phyloP scores from a whole-genome alignment of 2,329 filamentous ascomycete genomes.

The Fusarium incarnatum region DNA sequence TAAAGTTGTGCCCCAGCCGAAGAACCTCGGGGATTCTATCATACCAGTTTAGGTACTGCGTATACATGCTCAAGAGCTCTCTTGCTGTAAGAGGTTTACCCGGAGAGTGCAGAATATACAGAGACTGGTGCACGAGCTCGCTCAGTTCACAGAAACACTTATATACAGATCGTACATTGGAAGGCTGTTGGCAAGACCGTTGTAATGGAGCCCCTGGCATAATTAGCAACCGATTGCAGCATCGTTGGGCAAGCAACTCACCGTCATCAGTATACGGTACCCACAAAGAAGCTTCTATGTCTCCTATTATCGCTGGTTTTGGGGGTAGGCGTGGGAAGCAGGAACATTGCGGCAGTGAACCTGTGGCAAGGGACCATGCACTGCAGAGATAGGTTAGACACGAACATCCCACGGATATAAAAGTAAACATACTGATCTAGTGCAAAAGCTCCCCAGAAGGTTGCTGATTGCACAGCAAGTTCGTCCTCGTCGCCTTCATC shows the following conservation, averaged over 20 bases:
- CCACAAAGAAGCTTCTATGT: conserved; percentile 70
- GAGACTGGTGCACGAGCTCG: conserved; percentile 77
- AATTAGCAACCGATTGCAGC: not conserved
- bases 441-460: conserved; percentile 72
- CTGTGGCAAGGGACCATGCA: conserved; percentile 74
- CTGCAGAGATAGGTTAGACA: conserved; percentile 52
- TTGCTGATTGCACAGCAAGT: conserved; percentile 68
- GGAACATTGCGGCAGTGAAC: conserved; percentile 70
- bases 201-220: conserved; percentile 63
- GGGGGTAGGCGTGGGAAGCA: conserved; percentile 66
- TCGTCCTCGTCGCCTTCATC: conserved; percentile 65
- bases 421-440: conserved; percentile 68
- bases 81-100: conserved; percentile 72
- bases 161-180: conserved; percentile 75
- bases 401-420: not conserved
- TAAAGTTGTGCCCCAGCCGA: conserved; percentile 74
- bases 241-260: conserved; percentile 50
- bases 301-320: conserved; percentile 69
- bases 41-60: conserved; percentile 78
- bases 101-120: conserved; percentile 79
- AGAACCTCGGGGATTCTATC: conserved; percentile 73
- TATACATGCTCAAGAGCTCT: conserved; percentile 72
- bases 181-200: conserved; percentile 69
- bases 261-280: conserved; percentile 69
- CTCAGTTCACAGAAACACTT: conserved; percentile 78